Percentiles rank a stretch among this genome's conserved stretches.
phyloP scores from a whole-genome alignment of 257 asterid species.

The Solanum pimpinellifolium region DNA sequence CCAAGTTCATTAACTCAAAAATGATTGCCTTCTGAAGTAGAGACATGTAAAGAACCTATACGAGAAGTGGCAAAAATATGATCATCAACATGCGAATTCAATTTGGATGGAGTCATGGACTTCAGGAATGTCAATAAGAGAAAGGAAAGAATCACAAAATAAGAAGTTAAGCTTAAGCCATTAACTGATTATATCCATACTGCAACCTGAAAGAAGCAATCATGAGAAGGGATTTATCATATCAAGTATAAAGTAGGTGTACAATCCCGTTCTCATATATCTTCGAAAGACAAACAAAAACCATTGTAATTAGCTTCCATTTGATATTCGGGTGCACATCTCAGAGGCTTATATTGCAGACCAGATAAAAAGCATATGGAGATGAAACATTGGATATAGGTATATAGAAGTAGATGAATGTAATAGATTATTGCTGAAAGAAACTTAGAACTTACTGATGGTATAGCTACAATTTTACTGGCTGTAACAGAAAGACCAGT shows the following conservation, averaged over 20 bases:
- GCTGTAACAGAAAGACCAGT: slow-evolving; percentile 87
- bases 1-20: not conserved
- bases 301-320: not conserved
- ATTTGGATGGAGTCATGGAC: not conserved
- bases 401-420: not conserved
- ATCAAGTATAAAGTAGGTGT: not conserved
- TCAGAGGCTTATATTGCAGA: not conserved
- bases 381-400: not conserved
- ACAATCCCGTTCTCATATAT: not conserved
- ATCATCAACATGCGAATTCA: not conserved
- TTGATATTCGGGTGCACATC: not conserved
- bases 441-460: slow-evolving; percentile 10
- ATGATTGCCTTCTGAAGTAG: not conserved
- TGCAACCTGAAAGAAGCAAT: not conserved
- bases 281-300: not conserved
- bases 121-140: not conserved
- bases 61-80: not conserved
- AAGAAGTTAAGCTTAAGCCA: not conserved
- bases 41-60: not conserved
- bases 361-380: not conserved
- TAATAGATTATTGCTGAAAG: not conserved
- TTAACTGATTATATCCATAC: not conserved
- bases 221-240: not conserved
- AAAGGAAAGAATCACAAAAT: not conserved
- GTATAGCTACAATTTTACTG: slow-evolving; percentile 64